Percentiles rank a stretch among this genome's conserved stretches.
Conservation (phyloP, 2,329 filamentous ascomycete genomes). For the Epichloe coenophiala region DNA sequence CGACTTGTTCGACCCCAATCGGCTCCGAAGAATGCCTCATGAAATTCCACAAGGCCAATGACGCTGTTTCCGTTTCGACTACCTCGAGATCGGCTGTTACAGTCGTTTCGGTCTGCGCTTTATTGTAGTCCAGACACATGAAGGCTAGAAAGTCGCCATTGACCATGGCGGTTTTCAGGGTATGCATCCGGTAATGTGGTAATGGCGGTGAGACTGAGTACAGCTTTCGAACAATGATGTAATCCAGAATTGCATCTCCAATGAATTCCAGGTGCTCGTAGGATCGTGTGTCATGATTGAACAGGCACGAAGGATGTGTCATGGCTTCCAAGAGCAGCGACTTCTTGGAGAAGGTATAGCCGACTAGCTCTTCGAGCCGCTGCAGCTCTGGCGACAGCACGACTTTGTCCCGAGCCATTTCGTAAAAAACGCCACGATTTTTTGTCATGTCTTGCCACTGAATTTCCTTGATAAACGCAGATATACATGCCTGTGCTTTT, state of each 20-base stretch:
- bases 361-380: slow-evolving; percentile 51
- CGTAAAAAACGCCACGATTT: slow-evolving; percentile 30
- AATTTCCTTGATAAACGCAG: slow-evolving; percentile 49
- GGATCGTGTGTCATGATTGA: slow-evolving; percentile 24
- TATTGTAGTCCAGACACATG: slow-evolving; percentile 41
- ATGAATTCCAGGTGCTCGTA: slow-evolving; percentile 76
- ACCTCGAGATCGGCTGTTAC: slow-evolving; percentile 9
- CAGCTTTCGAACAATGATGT: slow-evolving; percentile 53
- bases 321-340: slow-evolving; percentile 62
- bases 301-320: slow-evolving; percentile 55
- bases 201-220: slow-evolving; percentile 32
- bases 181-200: slow-evolving; percentile 52
- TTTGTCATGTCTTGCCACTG: slow-evolving; percentile 35
- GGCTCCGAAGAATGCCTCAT: slow-evolving; percentile 44
- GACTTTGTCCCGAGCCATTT: slow-evolving; percentile 21
- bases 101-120: slow-evolving; percentile 12
- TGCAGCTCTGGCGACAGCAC: slow-evolving; percentile 26
- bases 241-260: slow-evolving; percentile 75
- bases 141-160: slow-evolving; percentile 75
- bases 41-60: slow-evolving; percentile 50
- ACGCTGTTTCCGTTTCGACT: slow-evolving; percentile 8
- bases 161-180: slow-evolving; percentile 60
- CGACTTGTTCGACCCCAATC: slow-evolving; percentile 33
- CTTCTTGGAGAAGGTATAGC: slow-evolving; percentile 57
- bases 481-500: slow-evolving; percentile 50